Evolutionary conservation across 495 filamentous ascomycete genomes (phyloP).

Genomic region (Xylaria sp.): DNA sequence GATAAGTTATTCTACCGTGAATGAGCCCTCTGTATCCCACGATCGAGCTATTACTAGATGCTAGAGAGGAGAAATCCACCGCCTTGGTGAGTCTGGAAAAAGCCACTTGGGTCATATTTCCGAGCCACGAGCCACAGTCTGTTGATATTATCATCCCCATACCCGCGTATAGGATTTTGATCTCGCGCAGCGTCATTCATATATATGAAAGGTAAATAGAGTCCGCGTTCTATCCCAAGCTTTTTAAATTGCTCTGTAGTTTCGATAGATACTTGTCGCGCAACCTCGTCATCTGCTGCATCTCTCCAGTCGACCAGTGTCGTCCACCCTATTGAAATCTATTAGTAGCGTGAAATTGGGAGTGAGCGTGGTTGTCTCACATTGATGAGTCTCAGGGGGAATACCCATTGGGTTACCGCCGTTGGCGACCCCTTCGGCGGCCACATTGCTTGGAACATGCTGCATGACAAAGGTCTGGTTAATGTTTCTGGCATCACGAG

Average conservation of each 20-base stretch:
- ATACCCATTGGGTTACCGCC: conserved; percentile 34
- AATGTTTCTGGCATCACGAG: conserved; percentile 32
- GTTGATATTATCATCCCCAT: no score
- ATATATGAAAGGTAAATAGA: background rate
- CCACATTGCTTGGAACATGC: conserved; percentile 31
- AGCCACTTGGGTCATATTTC: no score
- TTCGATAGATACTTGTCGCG: conserved; percentile 24
- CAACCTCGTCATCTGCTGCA: conserved; percentile 28
- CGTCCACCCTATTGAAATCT: conserved; percentile 30
- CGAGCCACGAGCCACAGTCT: no score
- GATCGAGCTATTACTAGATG: no score
- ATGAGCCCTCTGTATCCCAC: no score
- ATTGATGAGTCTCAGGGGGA: conserved; percentile 23
- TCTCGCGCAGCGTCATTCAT: no score
- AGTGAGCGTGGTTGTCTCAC: conserved; percentile 16
- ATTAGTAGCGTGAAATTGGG: background rate
- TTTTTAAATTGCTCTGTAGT: conserved; percentile 24
- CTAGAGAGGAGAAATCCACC: no score
- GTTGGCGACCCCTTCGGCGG: conserved; percentile 21
- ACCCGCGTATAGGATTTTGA: no score
- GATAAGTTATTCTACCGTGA: no score
- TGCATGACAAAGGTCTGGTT: conserved; percentile 41
- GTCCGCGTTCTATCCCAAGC: background rate
- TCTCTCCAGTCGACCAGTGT: conserved; percentile 34
- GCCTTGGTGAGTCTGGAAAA: no score